Conservation (phyloP, 2,329 filamentous ascomycete species). For the Paraconiothyrium brasiliense region DNA sequence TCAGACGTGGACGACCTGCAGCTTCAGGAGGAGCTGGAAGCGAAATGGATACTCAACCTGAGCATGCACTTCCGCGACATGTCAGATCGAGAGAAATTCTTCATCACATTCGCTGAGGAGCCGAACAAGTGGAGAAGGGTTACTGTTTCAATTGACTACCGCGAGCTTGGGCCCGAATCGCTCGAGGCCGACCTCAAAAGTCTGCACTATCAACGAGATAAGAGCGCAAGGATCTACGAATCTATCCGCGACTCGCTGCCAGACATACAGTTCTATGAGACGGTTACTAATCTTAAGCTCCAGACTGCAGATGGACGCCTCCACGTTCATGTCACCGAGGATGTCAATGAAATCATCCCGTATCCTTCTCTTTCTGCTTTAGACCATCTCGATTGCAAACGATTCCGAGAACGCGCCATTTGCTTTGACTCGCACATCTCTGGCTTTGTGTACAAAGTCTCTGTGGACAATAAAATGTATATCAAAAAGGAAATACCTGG, state of each 20-base stretch:
- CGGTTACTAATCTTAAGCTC: constrained; percentile 93
- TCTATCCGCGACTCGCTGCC: constrained; percentile 88
- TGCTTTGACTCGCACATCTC: constrained; percentile 92
- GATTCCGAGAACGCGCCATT: constrained; percentile 76
- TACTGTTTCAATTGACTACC: constrained; percentile 93
- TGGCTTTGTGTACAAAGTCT: constrained; percentile 96
- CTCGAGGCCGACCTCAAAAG: constrained; percentile 83
- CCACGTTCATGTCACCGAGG: constrained; percentile 97
- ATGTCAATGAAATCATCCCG: constrained; percentile 91
- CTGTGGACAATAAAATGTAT: constrained; percentile 72
- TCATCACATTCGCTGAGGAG: constrained; percentile 88
- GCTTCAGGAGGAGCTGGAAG: constrained; percentile 83
- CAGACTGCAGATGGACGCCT: constrained; percentile 87
- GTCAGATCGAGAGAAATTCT: constrained; percentile 95
- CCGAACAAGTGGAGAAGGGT: constrained; percentile 84
- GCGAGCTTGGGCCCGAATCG: constrained; percentile 79
- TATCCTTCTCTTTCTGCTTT: constrained; percentile 81
- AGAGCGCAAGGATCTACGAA: constrained; percentile 92
- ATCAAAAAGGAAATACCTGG: constrained; percentile 99
- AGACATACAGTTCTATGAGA: constrained; percentile 97
- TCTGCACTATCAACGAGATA: constrained; percentile 86
- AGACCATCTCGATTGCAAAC: constrained; percentile 69
- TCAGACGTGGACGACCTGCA: constrained; percentile 64
- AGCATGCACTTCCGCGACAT: constrained; percentile 98
- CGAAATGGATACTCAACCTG: constrained; percentile 92